Conservation (phyloP, 2,329 filamentous ascomycete genomes). For the Fusarium floridanum region DNA sequence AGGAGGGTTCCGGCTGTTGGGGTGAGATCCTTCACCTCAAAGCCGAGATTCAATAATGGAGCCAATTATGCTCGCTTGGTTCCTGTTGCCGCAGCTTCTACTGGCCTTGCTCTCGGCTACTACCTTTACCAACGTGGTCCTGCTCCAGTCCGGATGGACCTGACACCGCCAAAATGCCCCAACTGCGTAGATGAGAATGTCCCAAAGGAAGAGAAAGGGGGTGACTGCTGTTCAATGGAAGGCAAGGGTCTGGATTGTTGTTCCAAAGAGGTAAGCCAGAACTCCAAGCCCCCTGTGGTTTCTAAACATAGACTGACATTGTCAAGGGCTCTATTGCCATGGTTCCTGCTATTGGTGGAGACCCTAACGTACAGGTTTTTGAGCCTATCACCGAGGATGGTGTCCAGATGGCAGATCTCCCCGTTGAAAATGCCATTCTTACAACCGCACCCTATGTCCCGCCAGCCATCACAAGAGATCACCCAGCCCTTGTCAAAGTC, state of each 20-base stretch:
- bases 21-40: constrained; percentile 1
- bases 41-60: background rate
- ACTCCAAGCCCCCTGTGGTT: background rate
- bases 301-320: background rate
- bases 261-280: background rate
- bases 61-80: background rate
- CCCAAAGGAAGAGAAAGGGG: background rate
- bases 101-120: background rate
- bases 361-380: background rate
- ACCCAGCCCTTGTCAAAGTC: background rate
- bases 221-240: background rate
- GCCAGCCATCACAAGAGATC: background rate
- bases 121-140: constrained; percentile 1
- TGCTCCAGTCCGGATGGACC: background rate
- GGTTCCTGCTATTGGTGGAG: background rate
- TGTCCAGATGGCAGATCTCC: background rate
- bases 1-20: background rate
- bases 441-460: background rate
- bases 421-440: background rate
- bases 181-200: background rate
- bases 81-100: background rate
- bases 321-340: background rate
- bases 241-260: background rate
- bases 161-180: constrained; percentile 1
- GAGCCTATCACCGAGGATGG: background rate